Base-by-base conservation (phyloP, 345 rosid genomes). In the Arabis hirsuta region DNA sequence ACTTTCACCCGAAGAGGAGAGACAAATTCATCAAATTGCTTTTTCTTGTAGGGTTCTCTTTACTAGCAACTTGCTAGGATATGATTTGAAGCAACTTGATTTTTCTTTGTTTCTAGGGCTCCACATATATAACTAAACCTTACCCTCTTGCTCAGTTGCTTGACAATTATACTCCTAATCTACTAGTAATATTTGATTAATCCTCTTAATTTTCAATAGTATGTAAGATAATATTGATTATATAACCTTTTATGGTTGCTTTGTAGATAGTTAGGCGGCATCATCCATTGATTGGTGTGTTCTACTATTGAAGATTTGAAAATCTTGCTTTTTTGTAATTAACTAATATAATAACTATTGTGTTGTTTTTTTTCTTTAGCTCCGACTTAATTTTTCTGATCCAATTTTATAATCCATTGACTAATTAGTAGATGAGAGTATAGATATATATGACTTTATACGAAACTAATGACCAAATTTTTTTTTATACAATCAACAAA, bases 41-140 rank as follows among this genome's bases (percentile, higher is more conserved):
- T 69, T 22, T 62, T 20, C 63, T 55, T 76, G 71, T 76, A 69
- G 75, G 79, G 75, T 39, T 62, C n/a, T 68, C 71, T 63, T 22
- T 69, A 27, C 51, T 62, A 34, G 42, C 78, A 31, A 74, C 79
- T 67, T 75, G 79, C 71, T 52, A 38, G 50, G 45, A 69, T 55
- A 55, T 69, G 79, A 76, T 69, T 50, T 64, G 76, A 76, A 42
- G 67, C 80, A 41, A 70, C 67, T 76, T 76, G 76, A 31, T 63
- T 11, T 63, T 64, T 70, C 66, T 72, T 75, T 53, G 31, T 26
- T 45, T 44, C 63, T 60, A 48, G 62, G 80, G 80, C 76, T 76
- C 80, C 80, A 70, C 80, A 24, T n/a, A 13, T 47, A 6, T 11
- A 75, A 71, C 72, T 55, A 70, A 70, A 70, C 47, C 67, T 16